Evolutionary conservation across 495 filamentous ascomycete species (phyloP).

Genomic region (Cercophora sp.): DNA sequence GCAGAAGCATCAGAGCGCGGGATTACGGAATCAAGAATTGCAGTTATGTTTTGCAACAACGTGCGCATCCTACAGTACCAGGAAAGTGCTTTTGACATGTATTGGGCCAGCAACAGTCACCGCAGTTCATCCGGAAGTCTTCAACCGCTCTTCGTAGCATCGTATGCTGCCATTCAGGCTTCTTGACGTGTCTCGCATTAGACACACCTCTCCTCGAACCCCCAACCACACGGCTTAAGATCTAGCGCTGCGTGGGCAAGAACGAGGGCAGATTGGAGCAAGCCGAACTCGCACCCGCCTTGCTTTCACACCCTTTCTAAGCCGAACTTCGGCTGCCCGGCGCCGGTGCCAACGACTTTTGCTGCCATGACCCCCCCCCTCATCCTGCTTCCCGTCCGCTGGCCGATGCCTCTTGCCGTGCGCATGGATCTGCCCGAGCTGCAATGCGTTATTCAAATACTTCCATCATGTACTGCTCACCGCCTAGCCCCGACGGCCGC

Average conservation of each 20-base stretch:
- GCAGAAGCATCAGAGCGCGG: too few relatives aligned
- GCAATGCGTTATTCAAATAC: not conserved
- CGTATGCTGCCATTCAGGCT: too few relatives aligned
- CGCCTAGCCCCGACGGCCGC: too few relatives aligned
- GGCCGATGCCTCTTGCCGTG: not conserved
- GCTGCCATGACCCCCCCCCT: not conserved
- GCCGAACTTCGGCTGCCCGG: slow-evolving; percentile 7
- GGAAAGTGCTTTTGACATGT: too few relatives aligned
- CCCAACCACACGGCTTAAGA: slow-evolving; percentile 1
- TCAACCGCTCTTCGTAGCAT: too few relatives aligned
- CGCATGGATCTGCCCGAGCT: slow-evolving; percentile 6
- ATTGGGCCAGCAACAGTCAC: too few relatives aligned
- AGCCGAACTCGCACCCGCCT: too few relatives aligned
- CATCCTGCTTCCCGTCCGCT: too few relatives aligned
- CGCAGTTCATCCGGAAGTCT: too few relatives aligned
- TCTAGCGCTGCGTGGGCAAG: not conserved
- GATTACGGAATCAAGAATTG: not conserved
- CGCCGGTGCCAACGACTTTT: not conserved
- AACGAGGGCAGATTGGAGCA: not conserved
- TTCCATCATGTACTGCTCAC: not conserved
- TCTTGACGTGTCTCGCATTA: not conserved
- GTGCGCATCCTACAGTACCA: too few relatives aligned
- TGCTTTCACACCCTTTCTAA: too few relatives aligned
- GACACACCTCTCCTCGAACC: too few relatives aligned
- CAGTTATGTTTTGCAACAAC: not conserved